These are phyloP conservation scores for Takakia lepidozioides DNA, from an alignment of 225 moss, liverwort and hornwort genomes.

Conservation along the genomic window DNA sequence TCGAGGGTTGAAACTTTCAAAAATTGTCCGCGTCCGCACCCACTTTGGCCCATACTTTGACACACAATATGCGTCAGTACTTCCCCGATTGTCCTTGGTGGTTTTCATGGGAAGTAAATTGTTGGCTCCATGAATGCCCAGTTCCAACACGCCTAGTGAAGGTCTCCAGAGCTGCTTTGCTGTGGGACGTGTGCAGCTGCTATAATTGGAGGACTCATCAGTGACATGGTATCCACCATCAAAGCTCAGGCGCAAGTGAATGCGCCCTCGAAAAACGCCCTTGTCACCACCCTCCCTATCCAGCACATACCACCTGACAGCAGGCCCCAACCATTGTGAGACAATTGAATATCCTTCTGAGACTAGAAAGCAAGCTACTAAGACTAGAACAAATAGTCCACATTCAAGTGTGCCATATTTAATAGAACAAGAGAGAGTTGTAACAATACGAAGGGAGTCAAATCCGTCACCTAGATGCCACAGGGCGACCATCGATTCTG, in stretches of 20 bases:
- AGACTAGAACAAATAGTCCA: no score
- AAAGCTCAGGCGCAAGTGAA: constrained; percentile 70
- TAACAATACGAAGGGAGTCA: neutral
- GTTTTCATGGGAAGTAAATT: constrained; percentile 79
- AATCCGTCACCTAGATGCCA: constrained; percentile 70
- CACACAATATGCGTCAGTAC: constrained; percentile 69
- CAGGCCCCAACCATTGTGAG: no score
- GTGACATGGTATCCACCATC: constrained; percentile 97
- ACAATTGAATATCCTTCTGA: no score
- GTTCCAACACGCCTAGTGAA: constrained; percentile 69
- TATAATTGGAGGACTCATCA: constrained; percentile 75
- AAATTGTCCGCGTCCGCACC: constrained; percentile 86
- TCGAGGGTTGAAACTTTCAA: constrained; percentile 68
- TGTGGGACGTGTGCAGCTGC: constrained; percentile 73
- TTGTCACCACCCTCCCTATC: constrained; percentile 58
- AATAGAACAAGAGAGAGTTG: no score
- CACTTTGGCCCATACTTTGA: constrained; percentile 90
- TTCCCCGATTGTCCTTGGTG: constrained; percentile 32
- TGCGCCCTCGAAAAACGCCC: constrained; percentile 56
- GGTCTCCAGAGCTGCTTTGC: constrained; percentile 70
- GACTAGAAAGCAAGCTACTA: no score
- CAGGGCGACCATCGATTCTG: constrained; percentile 77
- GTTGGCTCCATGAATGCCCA: constrained; percentile 80
- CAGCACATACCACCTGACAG: constrained; percentile 70
- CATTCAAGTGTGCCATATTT: no score